Base-by-base conservation (phyloP, 83 land plant species). In the Larix sibirica region DNA sequence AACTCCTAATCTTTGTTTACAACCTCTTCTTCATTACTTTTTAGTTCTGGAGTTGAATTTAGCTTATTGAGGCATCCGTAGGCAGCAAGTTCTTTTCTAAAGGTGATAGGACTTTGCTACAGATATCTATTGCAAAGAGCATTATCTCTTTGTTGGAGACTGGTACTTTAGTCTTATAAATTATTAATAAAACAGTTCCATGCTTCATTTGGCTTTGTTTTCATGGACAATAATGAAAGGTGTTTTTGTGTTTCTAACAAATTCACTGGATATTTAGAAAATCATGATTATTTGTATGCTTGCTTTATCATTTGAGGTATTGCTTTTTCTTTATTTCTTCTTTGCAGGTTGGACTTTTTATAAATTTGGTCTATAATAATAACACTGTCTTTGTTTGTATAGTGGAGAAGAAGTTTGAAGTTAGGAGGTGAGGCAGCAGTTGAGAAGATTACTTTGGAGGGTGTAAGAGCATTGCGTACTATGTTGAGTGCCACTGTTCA, bases 341-440 rank as follows among this genome's bases (percentile, higher is more conserved):
- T 14, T 76, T 18, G 23, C 13, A 31, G 9, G 26, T 76, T 24
- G 18, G 23, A 2, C 24, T 76, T 76, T 76, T 1, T 76, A 14
- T 24, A 54, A 54, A 21, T 75, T 9, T 18, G 8, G 54, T 10
- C 17, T 44, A 24, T 75, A 76, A 13, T 76, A 23, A 14, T 14
- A 23, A n/a, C 61, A 61, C 0, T 44, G 21, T 74, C 33, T 75
- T 20, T 36, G 33, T 28, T 65, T 40, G 54, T 86, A 68, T 83
- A 97, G 99, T 97, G 99, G 99, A 87, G 99, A 81, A 92, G 92
- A 79, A 95, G 95, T 20, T 83, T 96, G 80, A 94, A 93, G 87
- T 90, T 97, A 61, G 88, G 91, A 56, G 94, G 99, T 87, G 99
- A 97, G 86, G 85, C 88, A 71, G 94, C 95, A 18, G 98, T 96